Percentiles rank a stretch among this genome's conserved stretches.
Conservation (phyloP, 1,284 basidiomycete genomes). For the Bjerkandera adusta region DNA sequence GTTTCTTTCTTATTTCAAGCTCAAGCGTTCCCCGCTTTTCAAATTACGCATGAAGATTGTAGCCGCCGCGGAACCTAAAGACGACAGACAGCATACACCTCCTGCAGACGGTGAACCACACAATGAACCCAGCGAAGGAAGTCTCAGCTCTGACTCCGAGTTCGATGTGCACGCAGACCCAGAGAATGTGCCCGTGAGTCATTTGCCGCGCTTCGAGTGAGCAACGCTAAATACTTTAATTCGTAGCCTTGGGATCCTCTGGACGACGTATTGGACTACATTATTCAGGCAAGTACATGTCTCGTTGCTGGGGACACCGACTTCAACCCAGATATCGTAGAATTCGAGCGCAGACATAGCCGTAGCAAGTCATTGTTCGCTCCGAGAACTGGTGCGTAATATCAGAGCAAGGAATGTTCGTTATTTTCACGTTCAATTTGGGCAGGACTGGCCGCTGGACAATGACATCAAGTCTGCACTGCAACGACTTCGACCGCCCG, state of each 20-base stretch:
- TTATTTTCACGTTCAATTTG: too few relatives aligned
- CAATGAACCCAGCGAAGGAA: too few relatives aligned
- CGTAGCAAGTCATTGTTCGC: conserved; percentile 14
- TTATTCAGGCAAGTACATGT: conserved; percentile 15
- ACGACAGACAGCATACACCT: too few relatives aligned
- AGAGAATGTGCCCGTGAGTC: background rate
- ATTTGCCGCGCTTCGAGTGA: background rate
- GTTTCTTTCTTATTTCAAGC: conserved; percentile 23
- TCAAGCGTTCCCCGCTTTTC: conserved; percentile 18
- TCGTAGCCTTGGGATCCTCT: conserved; percentile 18
- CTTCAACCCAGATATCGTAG: conserved; percentile 1
- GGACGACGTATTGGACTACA: conserved; percentile 19
- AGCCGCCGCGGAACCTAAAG: conserved; percentile 19
- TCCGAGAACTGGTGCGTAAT: background rate
- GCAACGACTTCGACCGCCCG: too few relatives aligned
- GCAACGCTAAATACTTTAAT: conserved; percentile 4
- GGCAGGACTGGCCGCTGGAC: too few relatives aligned
- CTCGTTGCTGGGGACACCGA: background rate
- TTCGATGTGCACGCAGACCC: background rate
- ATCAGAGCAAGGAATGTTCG: too few relatives aligned
- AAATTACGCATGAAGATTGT: conserved; percentile 7
- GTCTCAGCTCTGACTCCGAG: background rate
- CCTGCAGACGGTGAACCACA: too few relatives aligned
- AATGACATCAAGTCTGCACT: too few relatives aligned
- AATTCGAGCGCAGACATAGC: conserved; percentile 19